Percentiles rank a stretch among this genome's conserved stretches.
Conservation (phyloP, 768 basidiomycete genomes). For the Ramaria sp. region DNA sequence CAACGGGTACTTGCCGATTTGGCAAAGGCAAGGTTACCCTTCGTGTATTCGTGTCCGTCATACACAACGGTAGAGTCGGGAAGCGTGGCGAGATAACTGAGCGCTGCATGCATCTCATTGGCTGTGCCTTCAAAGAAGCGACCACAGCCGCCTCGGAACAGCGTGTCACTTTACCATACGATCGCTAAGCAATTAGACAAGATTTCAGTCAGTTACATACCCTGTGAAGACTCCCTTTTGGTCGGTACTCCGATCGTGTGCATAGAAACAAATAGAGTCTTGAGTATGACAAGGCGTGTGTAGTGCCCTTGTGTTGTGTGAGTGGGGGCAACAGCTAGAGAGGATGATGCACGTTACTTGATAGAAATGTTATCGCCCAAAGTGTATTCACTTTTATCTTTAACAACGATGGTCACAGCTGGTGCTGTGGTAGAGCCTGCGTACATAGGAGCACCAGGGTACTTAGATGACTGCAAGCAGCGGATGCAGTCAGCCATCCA, state of each 20-base stretch:
- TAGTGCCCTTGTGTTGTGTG: constrained; percentile 32
- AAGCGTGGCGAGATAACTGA: constrained; percentile 59
- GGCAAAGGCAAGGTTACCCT: constrained; percentile 61
- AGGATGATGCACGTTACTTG: constrained; percentile 28
- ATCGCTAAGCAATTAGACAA: not conserved
- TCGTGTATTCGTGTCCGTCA: constrained; percentile 90
- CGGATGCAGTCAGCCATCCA: not conserved
- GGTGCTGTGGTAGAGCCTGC: constrained; percentile 69
- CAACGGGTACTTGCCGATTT: constrained; percentile 19
- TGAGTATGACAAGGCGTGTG: constrained; percentile 92
- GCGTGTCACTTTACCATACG: constrained; percentile 47
- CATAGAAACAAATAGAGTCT: constrained; percentile 89
- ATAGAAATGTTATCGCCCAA: constrained; percentile 55
- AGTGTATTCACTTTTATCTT: constrained; percentile 71
- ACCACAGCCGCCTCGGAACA: constrained; percentile 80
- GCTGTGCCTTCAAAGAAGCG: constrained; percentile 89
- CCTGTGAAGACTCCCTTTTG: constrained; percentile 86
- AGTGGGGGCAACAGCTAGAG: too few relatives aligned
- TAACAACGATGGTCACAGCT: constrained; percentile 61
- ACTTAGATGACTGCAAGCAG: constrained; percentile 26
- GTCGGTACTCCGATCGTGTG: constrained; percentile 41
- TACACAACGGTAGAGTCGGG: constrained; percentile 76
- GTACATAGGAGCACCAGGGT: constrained; percentile 48
- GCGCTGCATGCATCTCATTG: constrained; percentile 69
- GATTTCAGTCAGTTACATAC: constrained; percentile 16